Conservation (phyloP, 345 rosid species). For the Melaleuca alternifolia region DNA sequence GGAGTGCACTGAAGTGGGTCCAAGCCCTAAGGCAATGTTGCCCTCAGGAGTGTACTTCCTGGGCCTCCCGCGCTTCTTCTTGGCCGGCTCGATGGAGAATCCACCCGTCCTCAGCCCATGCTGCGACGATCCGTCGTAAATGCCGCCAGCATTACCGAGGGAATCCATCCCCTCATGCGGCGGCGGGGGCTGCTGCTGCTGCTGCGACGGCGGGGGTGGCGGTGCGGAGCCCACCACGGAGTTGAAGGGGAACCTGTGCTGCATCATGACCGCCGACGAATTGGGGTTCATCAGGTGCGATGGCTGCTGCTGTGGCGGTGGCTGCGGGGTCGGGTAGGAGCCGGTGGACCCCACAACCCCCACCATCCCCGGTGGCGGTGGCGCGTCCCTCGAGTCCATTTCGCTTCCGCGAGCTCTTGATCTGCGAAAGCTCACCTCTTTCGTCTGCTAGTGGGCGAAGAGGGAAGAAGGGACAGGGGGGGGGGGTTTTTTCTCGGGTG, state of each 20-base stretch:
- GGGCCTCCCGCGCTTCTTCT: slow-evolving; percentile 91
- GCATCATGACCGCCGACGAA: slow-evolving; percentile 8
- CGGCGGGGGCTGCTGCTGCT: not conserved
- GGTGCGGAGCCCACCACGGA: slow-evolving; percentile 2
- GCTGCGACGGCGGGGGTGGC: slow-evolving; percentile 9
- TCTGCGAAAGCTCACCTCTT: not conserved
- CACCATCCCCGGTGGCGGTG: slow-evolving; percentile 7
- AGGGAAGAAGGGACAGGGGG: not conserved
- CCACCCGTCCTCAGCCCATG: slow-evolving; percentile 1
- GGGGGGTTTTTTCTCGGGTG: slow-evolving; percentile 27
- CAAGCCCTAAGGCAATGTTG: slow-evolving; percentile 65
- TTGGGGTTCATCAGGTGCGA: not conserved
- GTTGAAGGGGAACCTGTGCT: slow-evolving; percentile 22
- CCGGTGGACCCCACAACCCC: slow-evolving; percentile 3
- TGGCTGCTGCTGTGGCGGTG: not conserved
- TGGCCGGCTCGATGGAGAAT: slow-evolving; percentile 40
- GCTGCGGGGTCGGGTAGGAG: not conserved
- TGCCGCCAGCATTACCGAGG: slow-evolving; percentile 9
- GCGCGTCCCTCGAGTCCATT: not conserved
- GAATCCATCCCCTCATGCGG: slow-evolving; percentile 10
- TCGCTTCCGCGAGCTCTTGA: not conserved
- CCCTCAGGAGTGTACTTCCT: slow-evolving; percentile 86
- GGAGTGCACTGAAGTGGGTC: slow-evolving; percentile 48
- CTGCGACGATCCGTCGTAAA: slow-evolving; percentile 51
- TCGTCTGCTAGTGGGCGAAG: not conserved